phyloP scores from a whole-genome alignment of 345 rosid genomes.

The Lenwebbia sp. region DNA sequence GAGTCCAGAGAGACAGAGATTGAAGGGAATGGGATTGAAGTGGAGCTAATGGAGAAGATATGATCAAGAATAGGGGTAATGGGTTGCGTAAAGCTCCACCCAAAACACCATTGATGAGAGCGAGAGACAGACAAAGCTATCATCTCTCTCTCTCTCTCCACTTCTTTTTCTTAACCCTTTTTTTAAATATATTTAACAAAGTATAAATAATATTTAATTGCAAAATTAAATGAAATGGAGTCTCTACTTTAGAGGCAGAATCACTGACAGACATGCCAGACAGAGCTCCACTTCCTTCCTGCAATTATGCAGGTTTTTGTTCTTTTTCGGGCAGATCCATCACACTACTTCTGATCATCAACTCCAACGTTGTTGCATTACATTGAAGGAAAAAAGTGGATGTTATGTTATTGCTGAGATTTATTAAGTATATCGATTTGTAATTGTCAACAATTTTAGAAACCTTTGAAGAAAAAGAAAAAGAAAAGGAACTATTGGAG shows the following conservation, averaged over 20 bases:
- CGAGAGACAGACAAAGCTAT: background rate
- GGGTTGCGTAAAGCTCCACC: slow-evolving; percentile 6
- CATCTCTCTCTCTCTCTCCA: background rate
- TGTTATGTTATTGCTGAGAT: background rate
- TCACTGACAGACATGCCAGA: background rate
- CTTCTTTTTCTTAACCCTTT: background rate
- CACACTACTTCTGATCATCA: background rate
- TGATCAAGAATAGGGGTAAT: background rate
- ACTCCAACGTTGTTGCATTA: background rate
- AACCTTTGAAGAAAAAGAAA: too few relatives aligned
- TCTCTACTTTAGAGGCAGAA: background rate
- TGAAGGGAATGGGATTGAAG: background rate
- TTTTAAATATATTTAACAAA: background rate
- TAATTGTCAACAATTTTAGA: background rate
- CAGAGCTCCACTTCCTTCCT: background rate
- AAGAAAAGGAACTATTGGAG: background rate
- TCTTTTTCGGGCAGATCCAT: background rate
- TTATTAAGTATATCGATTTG: background rate
- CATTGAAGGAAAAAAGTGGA: background rate
- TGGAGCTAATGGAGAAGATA: background rate
- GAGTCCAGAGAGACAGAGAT: background rate
- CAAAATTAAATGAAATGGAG: background rate
- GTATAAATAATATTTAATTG: background rate
- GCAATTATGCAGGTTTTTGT: background rate
- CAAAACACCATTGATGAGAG: background rate